Evolutionary conservation across 2,329 filamentous ascomycete genomes (phyloP).

Genomic region (Trichoderma citrinoviride): DNA sequence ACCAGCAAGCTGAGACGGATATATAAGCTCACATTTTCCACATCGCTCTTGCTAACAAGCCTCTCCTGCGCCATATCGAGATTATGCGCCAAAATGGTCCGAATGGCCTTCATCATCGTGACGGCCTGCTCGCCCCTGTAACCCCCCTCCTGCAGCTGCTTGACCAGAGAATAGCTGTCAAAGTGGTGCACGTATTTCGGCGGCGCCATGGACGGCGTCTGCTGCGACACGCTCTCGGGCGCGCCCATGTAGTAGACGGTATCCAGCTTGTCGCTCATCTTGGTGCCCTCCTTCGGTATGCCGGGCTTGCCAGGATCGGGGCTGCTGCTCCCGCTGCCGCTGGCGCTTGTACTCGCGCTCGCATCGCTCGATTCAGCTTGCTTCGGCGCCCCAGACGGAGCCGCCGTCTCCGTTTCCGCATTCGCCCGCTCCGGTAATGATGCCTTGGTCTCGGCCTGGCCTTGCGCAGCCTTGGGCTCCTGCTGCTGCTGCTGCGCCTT

Average conservation of each 20-base stretch:
- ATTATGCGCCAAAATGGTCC: constrained; percentile 72
- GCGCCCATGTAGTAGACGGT: constrained; percentile 49
- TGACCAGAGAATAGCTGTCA: constrained; percentile 87
- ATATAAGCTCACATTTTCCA: constrained; percentile 64
- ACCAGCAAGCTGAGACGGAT: not conserved
- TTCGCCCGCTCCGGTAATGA: not conserved
- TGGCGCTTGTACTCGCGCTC: not conserved
- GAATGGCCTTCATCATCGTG: constrained; percentile 88
- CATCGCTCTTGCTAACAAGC: constrained; percentile 84
- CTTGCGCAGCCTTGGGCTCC: not conserved
- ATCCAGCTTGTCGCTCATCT: constrained; percentile 40
- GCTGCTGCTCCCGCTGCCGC: not conserved
- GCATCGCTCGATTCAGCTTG: constrained; percentile 1
- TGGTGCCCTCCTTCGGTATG: not conserved
- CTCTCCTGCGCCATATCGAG: constrained; percentile 75
- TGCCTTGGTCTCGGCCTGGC: not conserved
- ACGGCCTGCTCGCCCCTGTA: constrained; percentile 75
- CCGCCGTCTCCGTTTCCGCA: not conserved
- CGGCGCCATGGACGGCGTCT: constrained; percentile 66
- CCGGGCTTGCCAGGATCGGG: not conserved
- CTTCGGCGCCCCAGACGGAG: not conserved
- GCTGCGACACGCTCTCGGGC: constrained; percentile 41
- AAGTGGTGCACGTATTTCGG: constrained; percentile 93
- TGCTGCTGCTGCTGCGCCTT: constrained; percentile 2
- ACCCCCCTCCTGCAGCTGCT: constrained; percentile 69